Base-by-base conservation (phyloP, 2,329 filamentous ascomycete species). In the Trichophyton equinum region DNA sequence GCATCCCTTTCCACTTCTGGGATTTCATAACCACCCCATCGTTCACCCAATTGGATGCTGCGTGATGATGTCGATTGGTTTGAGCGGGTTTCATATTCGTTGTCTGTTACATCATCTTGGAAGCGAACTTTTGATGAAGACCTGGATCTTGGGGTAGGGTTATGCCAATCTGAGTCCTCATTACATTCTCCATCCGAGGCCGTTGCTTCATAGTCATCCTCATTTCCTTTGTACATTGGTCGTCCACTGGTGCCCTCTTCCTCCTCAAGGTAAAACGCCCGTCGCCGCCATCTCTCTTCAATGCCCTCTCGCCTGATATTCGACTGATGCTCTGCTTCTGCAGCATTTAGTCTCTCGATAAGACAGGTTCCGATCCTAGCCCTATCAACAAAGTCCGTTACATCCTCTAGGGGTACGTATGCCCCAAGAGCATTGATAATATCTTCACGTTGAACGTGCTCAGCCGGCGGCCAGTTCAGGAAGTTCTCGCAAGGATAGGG, bases 181-280 rank as follows among this genome's bases (percentile, higher is more conserved):
- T 63, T 62, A 20, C 69, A 58, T 18, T 68, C 64, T 40, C 68
- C 69, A n/a, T 71, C 69, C 22, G 65, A 62, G 0, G 82, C 71
- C 64, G 86, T 84, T 64, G 86, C 84, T 47, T 86, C 80, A 13
- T 82, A 79, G 4, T 81, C 67, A 57, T 70, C 70, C 5, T 75
- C 71, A n/a, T 76, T 73, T 46, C 72, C 72, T 38, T 72, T 67
- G 60, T 85, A 91, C 27, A 82, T 84, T 5, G 81, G 77, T 0
- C 87, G 87, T 1, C 82, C 77, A n/a, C 73, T 70, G 8, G 82
- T 81, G 1, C 89, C 89, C 71, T 95, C 89, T 75, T 95, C 90
- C 72, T 91, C 87, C 62, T 95, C 89, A 0, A 90, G 81, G 68
- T 94, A 95, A 67, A 94, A 95, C 44, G 86, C 83, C 53, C 89